Conservation (phyloP, 106 monocot species). For the Platanthera zijinensis region DNA sequence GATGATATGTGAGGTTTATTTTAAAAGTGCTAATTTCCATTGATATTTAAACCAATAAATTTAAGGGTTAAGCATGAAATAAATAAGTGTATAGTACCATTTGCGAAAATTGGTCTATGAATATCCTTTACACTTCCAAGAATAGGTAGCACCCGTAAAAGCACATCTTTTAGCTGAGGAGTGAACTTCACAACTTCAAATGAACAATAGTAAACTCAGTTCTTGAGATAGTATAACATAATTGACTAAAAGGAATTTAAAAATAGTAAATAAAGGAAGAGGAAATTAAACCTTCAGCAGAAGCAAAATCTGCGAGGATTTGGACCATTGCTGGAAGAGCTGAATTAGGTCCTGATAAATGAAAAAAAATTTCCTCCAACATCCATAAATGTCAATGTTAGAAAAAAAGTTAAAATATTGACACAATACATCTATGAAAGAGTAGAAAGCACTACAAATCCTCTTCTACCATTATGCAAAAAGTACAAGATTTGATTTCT, state of each 20-base stretch:
- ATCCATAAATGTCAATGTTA: constrained; percentile 29
- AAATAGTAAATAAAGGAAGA: constrained; percentile 5
- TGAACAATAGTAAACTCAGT: constrained; percentile 3
- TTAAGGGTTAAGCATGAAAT: background rate
- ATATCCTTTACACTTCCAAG: constrained; percentile 74
- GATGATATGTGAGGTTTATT: background rate
- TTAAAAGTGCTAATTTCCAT: background rate
- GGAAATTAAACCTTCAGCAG: constrained; percentile 52
- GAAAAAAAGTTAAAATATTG: background rate
- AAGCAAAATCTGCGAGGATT: constrained; percentile 94
- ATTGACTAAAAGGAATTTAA: background rate
- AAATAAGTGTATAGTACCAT: constrained; percentile 43
- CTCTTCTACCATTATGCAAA: background rate
- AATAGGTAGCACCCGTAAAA: constrained; percentile 75
- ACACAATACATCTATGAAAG: background rate
- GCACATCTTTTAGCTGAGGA: constrained; percentile 74
- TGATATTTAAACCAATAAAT: background rate
- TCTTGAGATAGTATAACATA: background rate
- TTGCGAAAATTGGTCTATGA: constrained; percentile 79
- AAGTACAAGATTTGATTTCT: background rate
- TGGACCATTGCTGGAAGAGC: constrained; percentile 86
- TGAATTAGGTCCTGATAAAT: constrained; percentile 76
- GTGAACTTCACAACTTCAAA: constrained; percentile 83
- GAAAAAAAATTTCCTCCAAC: constrained; percentile 96
- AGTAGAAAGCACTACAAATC: background rate